phyloP scores from a whole-genome alignment of 2,329 filamentous ascomycete species.

The Neopestalotiopsis rosae region DNA sequence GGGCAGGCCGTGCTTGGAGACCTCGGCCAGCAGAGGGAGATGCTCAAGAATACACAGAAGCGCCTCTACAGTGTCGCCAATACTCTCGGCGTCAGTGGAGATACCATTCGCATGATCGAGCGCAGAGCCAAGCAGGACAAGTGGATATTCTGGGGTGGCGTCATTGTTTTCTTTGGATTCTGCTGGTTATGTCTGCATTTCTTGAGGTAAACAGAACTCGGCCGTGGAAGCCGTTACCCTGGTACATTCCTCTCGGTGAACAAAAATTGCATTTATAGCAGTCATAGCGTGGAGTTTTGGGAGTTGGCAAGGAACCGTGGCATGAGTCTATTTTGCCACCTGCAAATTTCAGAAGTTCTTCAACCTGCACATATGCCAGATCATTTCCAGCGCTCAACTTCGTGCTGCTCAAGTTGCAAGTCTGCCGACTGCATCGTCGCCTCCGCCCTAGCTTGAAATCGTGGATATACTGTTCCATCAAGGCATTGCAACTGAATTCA shows the following conservation, averaged over 20 bases:
- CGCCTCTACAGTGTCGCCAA: slow-evolving; percentile 91
- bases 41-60: slow-evolving; percentile 93
- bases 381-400: neutral
- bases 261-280: slow-evolving; percentile 4
- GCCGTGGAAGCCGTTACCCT: too few species aligned
- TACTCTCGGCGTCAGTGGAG: slow-evolving; percentile 89
- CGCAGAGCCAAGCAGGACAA: slow-evolving; percentile 91
- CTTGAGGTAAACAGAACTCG: slow-evolving; percentile 59
- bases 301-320: slow-evolving; percentile 14
- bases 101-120: slow-evolving; percentile 97
- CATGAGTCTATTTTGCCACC: neutral
- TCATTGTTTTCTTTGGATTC: slow-evolving; percentile 85
- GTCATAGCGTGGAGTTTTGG: slow-evolving; percentile 32
- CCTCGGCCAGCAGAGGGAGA: slow-evolving; percentile 86
- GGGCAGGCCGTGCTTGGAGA: slow-evolving; percentile 91
- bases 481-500: neutral
- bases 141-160: slow-evolving; percentile 94
- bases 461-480: neutral
- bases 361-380: neutral
- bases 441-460: neutral
- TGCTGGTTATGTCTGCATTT: slow-evolving; percentile 91
- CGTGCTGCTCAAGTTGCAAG: neutral
- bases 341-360: neutral
- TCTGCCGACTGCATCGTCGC: neutral
- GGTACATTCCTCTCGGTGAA: neutral